Evolutionary conservation across 306 rosid species (phyloP), one percentile per base, ranked within the genome.

Genomic region (Acacia confusa): DNA sequence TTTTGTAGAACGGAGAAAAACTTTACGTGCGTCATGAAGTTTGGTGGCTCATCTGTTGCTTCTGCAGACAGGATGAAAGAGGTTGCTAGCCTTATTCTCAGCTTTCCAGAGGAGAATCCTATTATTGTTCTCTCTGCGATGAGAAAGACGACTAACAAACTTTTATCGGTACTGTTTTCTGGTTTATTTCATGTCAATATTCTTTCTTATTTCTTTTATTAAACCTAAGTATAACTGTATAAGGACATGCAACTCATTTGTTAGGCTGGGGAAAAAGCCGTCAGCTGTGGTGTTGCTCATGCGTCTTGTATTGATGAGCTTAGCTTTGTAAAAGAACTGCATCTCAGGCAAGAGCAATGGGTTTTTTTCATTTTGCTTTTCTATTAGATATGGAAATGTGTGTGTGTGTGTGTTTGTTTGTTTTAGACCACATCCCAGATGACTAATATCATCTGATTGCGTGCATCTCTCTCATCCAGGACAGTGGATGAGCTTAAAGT

Each of bases 231-330:
- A 55, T n/a, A n/a, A n/a, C n/a, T n/a, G n/a, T n/a, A n/a, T 82
- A 20, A 52, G 7, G 58, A 79, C 74, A 66, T 70, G 25, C 67
- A 9, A 83, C 5, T 80, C 75, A 67, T 52, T 73, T 84, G 64
- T 74, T 64, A 94, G 98, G 98, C 97, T 32, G 98, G 97, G 79
- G 97, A 92, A 72, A 95, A 91, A 84, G 98, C 98, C 43, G 92
- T 95, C 41, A 85, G 92, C 64, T 95, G 98, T n/a, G 97, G 98
- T 44, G 93, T 89, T 74, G 75, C 88, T 78, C 88, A 92, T 27
- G 94, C 80, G 0, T 86, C 94, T 6, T 83, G 70, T 82, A 82
- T 95, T 64, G 92, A 89, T 36, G 98, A 95, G 86, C 85, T 95
- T 84, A 82, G 83, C 78, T 86, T 84, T 79, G 74, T 89, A 32